phyloP scores from a whole-genome alignment of 2,329 filamentous ascomycete genomes.

The Aspergillus sp. region DNA sequence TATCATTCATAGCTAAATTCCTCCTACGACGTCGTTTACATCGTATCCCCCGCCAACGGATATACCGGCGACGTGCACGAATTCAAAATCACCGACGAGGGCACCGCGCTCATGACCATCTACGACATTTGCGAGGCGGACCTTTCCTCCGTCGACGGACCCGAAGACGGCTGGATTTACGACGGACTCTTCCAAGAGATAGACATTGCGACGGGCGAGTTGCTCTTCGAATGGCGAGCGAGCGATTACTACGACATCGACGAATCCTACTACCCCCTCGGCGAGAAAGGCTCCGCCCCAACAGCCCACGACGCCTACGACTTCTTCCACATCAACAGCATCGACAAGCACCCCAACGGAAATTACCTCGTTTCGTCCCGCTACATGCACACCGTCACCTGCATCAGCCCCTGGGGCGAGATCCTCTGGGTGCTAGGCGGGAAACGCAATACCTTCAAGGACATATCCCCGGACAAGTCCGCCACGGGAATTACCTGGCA shows the following conservation, averaged over 20 bases:
- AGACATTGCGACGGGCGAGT: conserved; percentile 22
- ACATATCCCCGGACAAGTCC: conserved; percentile 21
- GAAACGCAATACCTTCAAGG: conserved; percentile 31
- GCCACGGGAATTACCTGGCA: conserved; percentile 32
- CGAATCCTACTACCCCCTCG: conserved; percentile 23
- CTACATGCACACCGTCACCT: conserved; percentile 38
- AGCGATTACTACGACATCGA: conserved; percentile 40
- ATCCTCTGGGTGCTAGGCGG: conserved; percentile 33
- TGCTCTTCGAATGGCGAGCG: conserved; percentile 50
- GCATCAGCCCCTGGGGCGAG: conserved; percentile 22
- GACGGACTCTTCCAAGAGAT: conserved; percentile 48
- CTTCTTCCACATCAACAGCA: conserved; percentile 49
- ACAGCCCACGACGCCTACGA: conserved; percentile 49
- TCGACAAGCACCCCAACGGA: conserved; percentile 50
- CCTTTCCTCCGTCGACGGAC: conserved; percentile 42
- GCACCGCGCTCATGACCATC: conserved; percentile 45
- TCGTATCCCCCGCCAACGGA: conserved; percentile 24
- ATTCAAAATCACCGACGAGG: conserved; percentile 44
- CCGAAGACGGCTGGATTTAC: conserved; percentile 42
- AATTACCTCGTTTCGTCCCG: conserved; percentile 30
- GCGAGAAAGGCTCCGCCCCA: conserved; percentile 19
- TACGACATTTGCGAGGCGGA: conserved; percentile 45
- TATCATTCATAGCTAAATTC: conserved; percentile 27
- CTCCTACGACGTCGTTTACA: conserved; percentile 32
- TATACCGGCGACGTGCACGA: conserved; percentile 41